Base-by-base conservation (phyloP, 768 basidiomycete species). In the Pleurotus ostreatus region DNA sequence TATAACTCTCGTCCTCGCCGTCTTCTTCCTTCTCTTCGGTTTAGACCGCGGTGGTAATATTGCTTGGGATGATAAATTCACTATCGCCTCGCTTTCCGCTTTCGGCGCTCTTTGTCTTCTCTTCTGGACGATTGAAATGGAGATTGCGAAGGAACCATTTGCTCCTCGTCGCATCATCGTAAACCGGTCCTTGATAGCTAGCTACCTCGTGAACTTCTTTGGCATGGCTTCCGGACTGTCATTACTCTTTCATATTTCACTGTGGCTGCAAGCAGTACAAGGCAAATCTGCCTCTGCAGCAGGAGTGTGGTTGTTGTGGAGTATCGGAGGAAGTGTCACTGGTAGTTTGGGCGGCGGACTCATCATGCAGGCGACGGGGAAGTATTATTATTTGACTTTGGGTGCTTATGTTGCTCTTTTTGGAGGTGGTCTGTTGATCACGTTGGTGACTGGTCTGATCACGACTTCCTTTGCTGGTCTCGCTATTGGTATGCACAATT, bases 141-240 rank as follows among this genome's bases (percentile, higher is more conserved):
- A 71, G 38, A 68, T 77, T 47, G 82, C 84, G 0, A 66, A 65
- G n/a, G 84, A 86, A 64, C 84, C 84, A 3, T 80, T 86, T 59
- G 82, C 81, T 0, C 84, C 85, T 0, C 70, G 70, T 55, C 70
- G 77, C 22, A 83, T 87, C 63, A 74, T 84, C 45, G 66, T 74
- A 51, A 75, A 79, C 62, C 71, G 68, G 2, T 68, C 77, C 15
- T 72, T 85, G 18, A 69, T 84, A 26, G 80, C 80, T 11, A 74
- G 74, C 45, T 86, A 84, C 65, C 62, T 82, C n/a, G 75, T 76
- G 63, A 84, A 85, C 67, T 76, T 85, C 63, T 84, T 85, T 62
- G 74, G 73, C 1, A 70, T 80, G 13, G 81, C 74, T 0, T 66
- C 77, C 4, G 67, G 62, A 2, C 71, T 82, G 56, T 66, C 74